phyloP scores from a whole-genome alignment of 768 basidiomycete species.

The Gloeopeniophorella convolvens region DNA sequence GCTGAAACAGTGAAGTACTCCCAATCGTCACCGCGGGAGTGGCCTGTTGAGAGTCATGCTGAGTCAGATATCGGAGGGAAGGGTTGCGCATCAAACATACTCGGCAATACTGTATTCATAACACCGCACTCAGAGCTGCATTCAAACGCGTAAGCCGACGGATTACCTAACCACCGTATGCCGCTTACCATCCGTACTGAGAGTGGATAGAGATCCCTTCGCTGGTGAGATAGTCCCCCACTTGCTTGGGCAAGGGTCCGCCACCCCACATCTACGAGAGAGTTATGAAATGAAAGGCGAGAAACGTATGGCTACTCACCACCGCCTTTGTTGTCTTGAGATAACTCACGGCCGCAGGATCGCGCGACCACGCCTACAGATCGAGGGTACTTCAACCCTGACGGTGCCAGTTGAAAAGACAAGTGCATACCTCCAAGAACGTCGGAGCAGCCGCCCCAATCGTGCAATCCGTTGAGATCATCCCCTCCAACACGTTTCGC shows the following conservation, averaged over 20 bases:
- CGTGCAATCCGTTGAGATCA: slow-evolving; percentile 21
- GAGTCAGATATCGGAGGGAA: not conserved
- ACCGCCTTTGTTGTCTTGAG: slow-evolving; percentile 22
- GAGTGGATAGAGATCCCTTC: slow-evolving; percentile 23
- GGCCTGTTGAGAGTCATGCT: not conserved
- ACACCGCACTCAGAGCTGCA: slow-evolving; percentile 22
- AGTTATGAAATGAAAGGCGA: not conserved
- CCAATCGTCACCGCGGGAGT: slow-evolving; percentile 22
- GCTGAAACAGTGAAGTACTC: slow-evolving; percentile 21
- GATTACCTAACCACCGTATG: not conserved
- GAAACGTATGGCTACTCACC: slow-evolving; percentile 11
- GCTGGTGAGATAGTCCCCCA: slow-evolving; percentile 23
- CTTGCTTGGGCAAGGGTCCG: slow-evolving; percentile 24
- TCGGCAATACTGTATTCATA: slow-evolving; percentile 21
- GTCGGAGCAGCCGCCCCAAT: slow-evolving; percentile 28
- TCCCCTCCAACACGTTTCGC: slow-evolving; percentile 25
- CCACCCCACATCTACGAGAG: slow-evolving; percentile 26
- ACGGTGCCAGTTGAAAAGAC: not conserved
- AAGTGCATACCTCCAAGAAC: slow-evolving; percentile 28
- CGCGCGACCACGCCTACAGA: slow-evolving; percentile 25
- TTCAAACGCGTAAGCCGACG: not conserved
- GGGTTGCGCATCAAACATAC: slow-evolving; percentile 12
- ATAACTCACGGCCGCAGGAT: slow-evolving; percentile 18
- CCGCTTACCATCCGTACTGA: slow-evolving; percentile 22
- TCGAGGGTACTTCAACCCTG: not conserved